These are phyloP conservation scores for Rhizopogon roseolus DNA, from an alignment of 768 basidiomycete genomes.

Conservation along the genomic window DNA sequence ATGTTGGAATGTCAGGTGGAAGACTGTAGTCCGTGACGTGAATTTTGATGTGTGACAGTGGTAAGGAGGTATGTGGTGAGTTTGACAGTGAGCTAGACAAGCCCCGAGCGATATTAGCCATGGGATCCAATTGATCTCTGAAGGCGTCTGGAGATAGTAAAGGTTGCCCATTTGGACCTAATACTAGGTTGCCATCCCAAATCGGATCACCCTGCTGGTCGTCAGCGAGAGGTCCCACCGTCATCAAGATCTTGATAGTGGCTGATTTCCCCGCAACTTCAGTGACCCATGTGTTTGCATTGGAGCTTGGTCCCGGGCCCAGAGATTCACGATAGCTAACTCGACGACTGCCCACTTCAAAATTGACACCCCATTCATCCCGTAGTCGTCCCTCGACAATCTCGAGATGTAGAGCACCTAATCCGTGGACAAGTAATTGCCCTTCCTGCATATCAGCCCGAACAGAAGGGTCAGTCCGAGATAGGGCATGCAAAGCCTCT, in stretches of 20 bases:
- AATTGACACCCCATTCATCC: slow-evolving; percentile 75
- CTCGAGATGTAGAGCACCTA: slow-evolving; percentile 85
- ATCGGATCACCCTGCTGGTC: slow-evolving; percentile 58
- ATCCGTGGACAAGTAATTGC: slow-evolving; percentile 77
- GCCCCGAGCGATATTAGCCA: slow-evolving; percentile 59
- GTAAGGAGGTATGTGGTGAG: slow-evolving; percentile 74
- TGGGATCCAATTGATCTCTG: slow-evolving; percentile 37
- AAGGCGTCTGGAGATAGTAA: slow-evolving; percentile 49
- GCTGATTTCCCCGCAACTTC: slow-evolving; percentile 56
- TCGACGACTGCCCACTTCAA: slow-evolving; percentile 71
- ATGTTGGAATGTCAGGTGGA: slow-evolving; percentile 38
- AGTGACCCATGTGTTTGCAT: slow-evolving; percentile 49
- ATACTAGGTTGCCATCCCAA: slow-evolving; percentile 77
- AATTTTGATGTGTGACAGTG: slow-evolving; percentile 60
- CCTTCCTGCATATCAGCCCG: slow-evolving; percentile 78
- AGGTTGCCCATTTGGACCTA: slow-evolving; percentile 47
- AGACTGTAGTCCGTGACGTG: slow-evolving; percentile 42
- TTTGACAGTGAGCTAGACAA: slow-evolving; percentile 67
- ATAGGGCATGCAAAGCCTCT: slow-evolving; percentile 63
- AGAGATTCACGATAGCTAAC: slow-evolving; percentile 77
- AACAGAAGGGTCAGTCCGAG: slow-evolving; percentile 88
- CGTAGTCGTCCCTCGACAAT: slow-evolving; percentile 77
- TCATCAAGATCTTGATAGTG: slow-evolving; percentile 48
- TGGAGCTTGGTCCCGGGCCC: slow-evolving; percentile 26
- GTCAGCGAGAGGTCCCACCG: slow-evolving; percentile 47